These are phyloP conservation scores for Pichia sp. DNA, from an alignment of 1,139 yeast species.

Conservation along the genomic window DNA sequence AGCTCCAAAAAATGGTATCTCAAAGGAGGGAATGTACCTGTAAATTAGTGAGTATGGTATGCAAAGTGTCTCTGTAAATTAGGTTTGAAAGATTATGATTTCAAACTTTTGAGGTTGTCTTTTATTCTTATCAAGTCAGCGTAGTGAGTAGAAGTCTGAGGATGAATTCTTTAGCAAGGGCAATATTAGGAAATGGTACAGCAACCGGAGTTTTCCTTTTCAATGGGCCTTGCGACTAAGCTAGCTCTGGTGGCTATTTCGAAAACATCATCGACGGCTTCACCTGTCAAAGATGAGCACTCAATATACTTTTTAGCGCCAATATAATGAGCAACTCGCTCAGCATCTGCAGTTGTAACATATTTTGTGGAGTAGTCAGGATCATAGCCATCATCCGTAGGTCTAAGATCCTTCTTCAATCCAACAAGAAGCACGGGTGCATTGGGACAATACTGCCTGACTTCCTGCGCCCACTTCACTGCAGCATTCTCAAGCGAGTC, in stretches of 20 bases:
- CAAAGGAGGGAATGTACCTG: too few relatives aligned
- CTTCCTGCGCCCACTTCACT: constrained; percentile 69
- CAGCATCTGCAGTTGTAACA: constrained; percentile 51
- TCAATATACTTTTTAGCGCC: constrained; percentile 68
- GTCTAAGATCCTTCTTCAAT: constrained; percentile 59
- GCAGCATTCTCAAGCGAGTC: constrained; percentile 65
- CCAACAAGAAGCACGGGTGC: constrained; percentile 65
- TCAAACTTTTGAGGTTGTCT: too few relatives aligned
- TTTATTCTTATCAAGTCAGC: too few relatives aligned
- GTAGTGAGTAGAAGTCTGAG: too few relatives aligned
- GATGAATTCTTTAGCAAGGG: too few relatives aligned
- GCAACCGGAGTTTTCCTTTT: constrained; percentile 31
- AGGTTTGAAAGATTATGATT: too few relatives aligned
- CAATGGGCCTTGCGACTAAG: constrained; percentile 38
- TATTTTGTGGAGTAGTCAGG: constrained; percentile 31
- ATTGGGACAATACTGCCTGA: constrained; percentile 55
- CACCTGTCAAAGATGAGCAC: constrained; percentile 73
- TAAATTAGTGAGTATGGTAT: too few relatives aligned
- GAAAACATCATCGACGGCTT: constrained; percentile 75
- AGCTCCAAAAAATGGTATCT: too few relatives aligned
- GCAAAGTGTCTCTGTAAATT: too few relatives aligned
- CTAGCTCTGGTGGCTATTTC: constrained; percentile 71
- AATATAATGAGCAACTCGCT: constrained; percentile 52
- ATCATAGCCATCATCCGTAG: constrained; percentile 28
- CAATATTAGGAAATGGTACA: constrained; percentile 32